phyloP scores from a whole-genome alignment of 1,139 yeast genomes.

The Ogataea hybrid region DNA sequence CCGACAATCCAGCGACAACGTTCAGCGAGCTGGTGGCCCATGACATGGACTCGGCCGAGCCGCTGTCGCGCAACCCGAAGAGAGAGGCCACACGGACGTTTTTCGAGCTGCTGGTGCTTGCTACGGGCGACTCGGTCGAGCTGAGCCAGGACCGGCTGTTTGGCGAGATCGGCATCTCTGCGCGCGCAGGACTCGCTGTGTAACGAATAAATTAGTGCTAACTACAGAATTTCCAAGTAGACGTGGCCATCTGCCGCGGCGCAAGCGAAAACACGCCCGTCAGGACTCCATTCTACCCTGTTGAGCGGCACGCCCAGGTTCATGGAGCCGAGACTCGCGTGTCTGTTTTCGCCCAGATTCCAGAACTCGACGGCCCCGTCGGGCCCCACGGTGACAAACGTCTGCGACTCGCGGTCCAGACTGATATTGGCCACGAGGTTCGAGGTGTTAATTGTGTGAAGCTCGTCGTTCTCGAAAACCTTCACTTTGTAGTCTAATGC shows the following conservation, averaged over 20 bases:
- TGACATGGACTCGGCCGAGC: slow-evolving; percentile 33
- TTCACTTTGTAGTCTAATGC: slow-evolving; percentile 14
- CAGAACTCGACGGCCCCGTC: slow-evolving; percentile 40
- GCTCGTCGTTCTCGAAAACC: slow-evolving; percentile 1
- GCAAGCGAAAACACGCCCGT: slow-evolving; percentile 9
- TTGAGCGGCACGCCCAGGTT: slow-evolving; percentile 16
- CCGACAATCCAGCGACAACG: slow-evolving; percentile 24
- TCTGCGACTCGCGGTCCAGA: slow-evolving; percentile 2
- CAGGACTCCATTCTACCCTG: slow-evolving; percentile 16
- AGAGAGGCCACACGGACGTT: slow-evolving; percentile 72
- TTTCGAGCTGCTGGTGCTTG: slow-evolving; percentile 79
- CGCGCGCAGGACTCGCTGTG: slow-evolving; percentile 52
- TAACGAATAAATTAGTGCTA: slow-evolving; percentile 20
- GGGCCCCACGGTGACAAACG: slow-evolving; percentile 14
- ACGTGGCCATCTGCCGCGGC: slow-evolving; percentile 9
- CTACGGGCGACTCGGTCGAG: slow-evolving; percentile 70
- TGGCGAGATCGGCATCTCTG: slow-evolving; percentile 54
- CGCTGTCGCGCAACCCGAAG: slow-evolving; percentile 40
- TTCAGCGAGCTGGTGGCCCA: slow-evolving; percentile 44
- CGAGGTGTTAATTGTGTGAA: slow-evolving; percentile 1
- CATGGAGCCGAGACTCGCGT: slow-evolving; percentile 6
- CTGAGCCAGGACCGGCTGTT: slow-evolving; percentile 62
- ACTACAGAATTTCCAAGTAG: slow-evolving; percentile 12
- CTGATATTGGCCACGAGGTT: slow-evolving; percentile 9
- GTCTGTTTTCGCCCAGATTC: slow-evolving; percentile 35